These are phyloP conservation scores for Spathaspora hagerdaliae DNA, from an alignment of 805 yeast genomes.

Conservation along the genomic window DNA sequence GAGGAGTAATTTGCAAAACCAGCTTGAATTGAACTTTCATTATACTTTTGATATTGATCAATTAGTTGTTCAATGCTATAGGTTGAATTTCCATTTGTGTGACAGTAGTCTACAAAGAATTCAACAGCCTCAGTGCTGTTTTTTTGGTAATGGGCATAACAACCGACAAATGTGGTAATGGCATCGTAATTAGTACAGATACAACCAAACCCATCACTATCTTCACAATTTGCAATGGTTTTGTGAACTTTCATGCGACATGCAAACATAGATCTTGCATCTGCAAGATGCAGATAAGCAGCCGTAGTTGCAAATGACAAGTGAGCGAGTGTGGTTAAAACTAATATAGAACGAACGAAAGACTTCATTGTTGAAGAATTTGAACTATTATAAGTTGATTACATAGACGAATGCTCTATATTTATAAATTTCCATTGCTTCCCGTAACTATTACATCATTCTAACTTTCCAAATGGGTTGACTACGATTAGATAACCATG, in stretches of 20 bases:
- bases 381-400: too few species aligned
- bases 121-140: constrained; percentile 8
- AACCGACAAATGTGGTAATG: constrained; percentile 27
- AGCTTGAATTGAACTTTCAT: constrained; percentile 6
- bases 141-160: constrained; percentile 12
- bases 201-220: constrained; percentile 10
- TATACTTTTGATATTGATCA: constrained; percentile 8
- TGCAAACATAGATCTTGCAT: constrained; percentile 2
- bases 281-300: not conserved
- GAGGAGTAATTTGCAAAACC: not conserved
- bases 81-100: too few species aligned
- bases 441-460: too few species aligned
- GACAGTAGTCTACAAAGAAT: constrained; percentile 15
- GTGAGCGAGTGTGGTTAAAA: too few species aligned
- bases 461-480: too few species aligned
- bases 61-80: too few species aligned
- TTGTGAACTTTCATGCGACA: constrained; percentile 1
- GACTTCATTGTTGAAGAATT: too few species aligned
- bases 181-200: constrained; percentile 21
- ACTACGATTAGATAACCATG: too few species aligned
- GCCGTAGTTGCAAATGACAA: too few species aligned
- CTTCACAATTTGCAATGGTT: not conserved
- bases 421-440: too few species aligned
- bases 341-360: too few species aligned
- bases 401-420: too few species aligned